These are phyloP conservation scores for Xerocomus spinulosus DNA, from an alignment of 768 basidiomycete species.

Conservation along the genomic window DNA sequence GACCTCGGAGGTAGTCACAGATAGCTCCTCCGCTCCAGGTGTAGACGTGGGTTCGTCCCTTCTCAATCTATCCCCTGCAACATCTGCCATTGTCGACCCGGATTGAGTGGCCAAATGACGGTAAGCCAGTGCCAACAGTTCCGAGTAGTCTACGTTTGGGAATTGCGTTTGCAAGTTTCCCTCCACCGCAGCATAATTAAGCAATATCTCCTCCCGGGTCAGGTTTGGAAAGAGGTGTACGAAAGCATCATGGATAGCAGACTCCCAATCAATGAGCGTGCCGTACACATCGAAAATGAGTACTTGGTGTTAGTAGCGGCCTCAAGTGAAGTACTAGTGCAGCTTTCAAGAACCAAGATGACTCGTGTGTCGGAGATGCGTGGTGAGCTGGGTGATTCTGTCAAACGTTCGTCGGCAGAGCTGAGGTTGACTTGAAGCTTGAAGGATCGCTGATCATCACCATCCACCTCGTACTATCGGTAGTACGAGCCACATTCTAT, in stretches of 20 bases:
- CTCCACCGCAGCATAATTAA: constrained; percentile 51
- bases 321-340: constrained; percentile 11
- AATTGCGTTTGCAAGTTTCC: constrained; percentile 51
- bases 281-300: constrained; percentile 77
- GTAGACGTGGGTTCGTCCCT: constrained; percentile 18
- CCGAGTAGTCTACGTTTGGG: constrained; percentile 56
- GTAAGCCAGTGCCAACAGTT: constrained; percentile 48
- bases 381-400: too few relatives aligned
- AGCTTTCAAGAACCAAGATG: too few relatives aligned
- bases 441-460: constrained; percentile 37
- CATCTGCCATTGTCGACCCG: constrained; percentile 36
- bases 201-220: constrained; percentile 39
- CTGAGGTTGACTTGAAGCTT: constrained; percentile 81
- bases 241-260: constrained; percentile 54
- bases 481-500: constrained; percentile 57
- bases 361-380: not conserved
- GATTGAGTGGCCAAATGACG: constrained; percentile 29
- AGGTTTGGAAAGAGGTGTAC: constrained; percentile 16
- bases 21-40: not conserved
- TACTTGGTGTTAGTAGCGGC: constrained; percentile 28
- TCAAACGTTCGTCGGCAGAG: too few relatives aligned
- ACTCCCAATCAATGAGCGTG: constrained; percentile 75
- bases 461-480: constrained; percentile 21
- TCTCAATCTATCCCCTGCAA: constrained; percentile 13
- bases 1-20: not conserved